Evolutionary conservation across 176 grass and related monocot genomes (phyloP).

Genomic region (Oryza longistaminata): DNA sequence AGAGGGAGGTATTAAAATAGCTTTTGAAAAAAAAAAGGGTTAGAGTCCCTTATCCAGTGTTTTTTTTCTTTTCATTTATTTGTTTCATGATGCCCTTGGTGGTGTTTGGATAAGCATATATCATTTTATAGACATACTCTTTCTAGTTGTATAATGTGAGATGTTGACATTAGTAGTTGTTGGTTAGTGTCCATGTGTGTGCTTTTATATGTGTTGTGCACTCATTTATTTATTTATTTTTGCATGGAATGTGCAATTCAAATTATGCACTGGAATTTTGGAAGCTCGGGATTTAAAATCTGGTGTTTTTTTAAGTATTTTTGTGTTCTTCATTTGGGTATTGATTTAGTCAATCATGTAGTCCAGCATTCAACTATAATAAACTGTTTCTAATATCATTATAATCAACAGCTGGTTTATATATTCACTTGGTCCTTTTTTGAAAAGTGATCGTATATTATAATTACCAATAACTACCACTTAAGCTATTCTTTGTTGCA

Average conservation of each 20-base stretch:
- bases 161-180: conserved; percentile 16
- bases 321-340: not conserved
- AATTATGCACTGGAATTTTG: not conserved
- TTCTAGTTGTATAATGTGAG: conserved; percentile 19
- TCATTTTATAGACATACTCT: not conserved
- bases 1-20: not conserved
- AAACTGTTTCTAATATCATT: not conserved
- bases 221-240: not conserved
- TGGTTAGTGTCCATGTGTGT: not conserved
- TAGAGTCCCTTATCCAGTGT: not conserved
- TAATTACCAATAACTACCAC: not conserved
- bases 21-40: not conserved
- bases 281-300: not conserved
- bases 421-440: not conserved
- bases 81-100: conserved; percentile 8
- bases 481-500: not conserved
- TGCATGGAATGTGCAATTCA: not conserved
- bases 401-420: not conserved
- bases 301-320: not conserved
- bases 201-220: not conserved
- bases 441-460: not conserved
- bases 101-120: conserved; percentile 38
- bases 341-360: not conserved
- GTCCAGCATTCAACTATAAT: not conserved
- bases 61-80: not conserved